Evolutionary conservation across 1,284 basidiomycete genomes (phyloP), one percentile per base, ranked within the genome.

Genomic region (Microbotryum intermedium): DNA sequence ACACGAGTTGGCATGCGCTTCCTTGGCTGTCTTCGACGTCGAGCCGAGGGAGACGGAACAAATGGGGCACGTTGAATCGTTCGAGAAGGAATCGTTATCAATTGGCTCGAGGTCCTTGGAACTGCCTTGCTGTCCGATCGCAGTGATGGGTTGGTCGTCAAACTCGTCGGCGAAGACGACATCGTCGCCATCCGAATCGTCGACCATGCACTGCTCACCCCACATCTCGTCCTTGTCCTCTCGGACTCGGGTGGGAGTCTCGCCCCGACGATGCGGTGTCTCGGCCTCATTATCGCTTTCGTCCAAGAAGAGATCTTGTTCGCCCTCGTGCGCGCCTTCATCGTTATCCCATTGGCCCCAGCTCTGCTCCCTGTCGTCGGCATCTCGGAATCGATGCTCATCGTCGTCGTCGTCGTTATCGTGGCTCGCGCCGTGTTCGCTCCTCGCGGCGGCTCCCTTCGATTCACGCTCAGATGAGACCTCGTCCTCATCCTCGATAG

Each of bases 191-290:
- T 50, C 26, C 11, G 45, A 20, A 42, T 54, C 46, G 50, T 39
- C 16, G 54, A 43, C 16, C 46, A 51, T 48, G 76, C 75, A 4
- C 75, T 69, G 53, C 77, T 77, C 11, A n/a, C 51, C 45, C 34
- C 57, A 58, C 13, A 28, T 30, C 3, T 47, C 30, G 39, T 51
- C 52, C n/a, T 47, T 48, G 26, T 55, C 43, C 29, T 50, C 16
- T 23, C 42, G 20, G 21, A 25, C 29, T 20, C 23, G 26, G 18
- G 7, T 25, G 6, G 49, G 8, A 21, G 49, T 55, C 16, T 51
- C 54, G 0, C 34, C 18, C 5, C 34, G 34, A 39, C 34, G 34
- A 39, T 39, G 13, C 18, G 26, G 20, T 42, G 16, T 42, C 9
- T 74, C 73, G 53, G 74, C 74, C 51, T 72, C 69, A 13, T 70